Conservation (phyloP, 768 basidiomycete species). For the Calvatia gigantea region DNA sequence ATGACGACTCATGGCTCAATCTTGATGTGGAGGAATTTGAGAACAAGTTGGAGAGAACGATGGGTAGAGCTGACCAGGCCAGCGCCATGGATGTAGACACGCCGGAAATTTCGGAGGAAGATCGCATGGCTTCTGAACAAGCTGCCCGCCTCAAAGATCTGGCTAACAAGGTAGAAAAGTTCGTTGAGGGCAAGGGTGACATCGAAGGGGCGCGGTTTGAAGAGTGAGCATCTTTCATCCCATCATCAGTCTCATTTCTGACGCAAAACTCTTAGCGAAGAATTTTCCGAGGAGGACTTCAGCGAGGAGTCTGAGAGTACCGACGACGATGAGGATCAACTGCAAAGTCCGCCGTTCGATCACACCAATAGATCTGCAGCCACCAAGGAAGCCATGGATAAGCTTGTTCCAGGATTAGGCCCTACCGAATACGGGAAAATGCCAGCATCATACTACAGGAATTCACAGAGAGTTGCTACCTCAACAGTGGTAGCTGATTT, state of each 20-base stretch:
- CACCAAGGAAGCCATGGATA: slow-evolving; percentile 52
- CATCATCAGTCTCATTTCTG: neutral
- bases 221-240: slow-evolving; percentile 57
- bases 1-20: slow-evolving; percentile 89
- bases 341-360: slow-evolving; percentile 14
- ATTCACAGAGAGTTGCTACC: slow-evolving; percentile 64
- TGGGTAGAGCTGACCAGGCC: slow-evolving; percentile 21
- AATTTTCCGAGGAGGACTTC: slow-evolving; percentile 62
- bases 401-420: slow-evolving; percentile 76
- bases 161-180: slow-evolving; percentile 83
- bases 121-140: slow-evolving; percentile 57
- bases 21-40: slow-evolving; percentile 77
- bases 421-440: slow-evolving; percentile 88
- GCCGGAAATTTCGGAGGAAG: slow-evolving; percentile 32
- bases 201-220: slow-evolving; percentile 86
- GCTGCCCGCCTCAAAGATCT: slow-evolving; percentile 69
- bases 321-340: slow-evolving; percentile 23
- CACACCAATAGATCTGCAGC: slow-evolving; percentile 1
- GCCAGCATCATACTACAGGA: slow-evolving; percentile 65
- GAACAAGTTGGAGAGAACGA: slow-evolving; percentile 53
- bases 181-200: slow-evolving; percentile 88
- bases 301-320: slow-evolving; percentile 43
- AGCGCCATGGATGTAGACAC: slow-evolving; percentile 51
- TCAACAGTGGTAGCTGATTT: slow-evolving; percentile 40
- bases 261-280: slow-evolving; percentile 44